These are phyloP conservation scores for Maudiozyma saulgeensis DNA, from an alignment of 805 yeast genomes.

Conservation along the genomic window DNA sequence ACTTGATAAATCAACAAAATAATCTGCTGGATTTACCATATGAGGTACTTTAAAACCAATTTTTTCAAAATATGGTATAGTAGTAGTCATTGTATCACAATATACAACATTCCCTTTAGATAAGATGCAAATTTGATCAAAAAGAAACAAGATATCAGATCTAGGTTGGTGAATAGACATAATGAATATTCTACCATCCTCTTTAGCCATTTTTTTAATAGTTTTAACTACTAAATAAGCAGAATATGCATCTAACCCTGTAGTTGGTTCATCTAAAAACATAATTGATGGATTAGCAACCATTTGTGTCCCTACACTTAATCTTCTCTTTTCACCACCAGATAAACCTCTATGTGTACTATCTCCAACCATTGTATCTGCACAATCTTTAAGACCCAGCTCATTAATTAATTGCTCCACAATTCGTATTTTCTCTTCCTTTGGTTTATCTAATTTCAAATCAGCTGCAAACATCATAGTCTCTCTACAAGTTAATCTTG, in stretches of 20 bases:
- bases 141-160: conserved; percentile 57
- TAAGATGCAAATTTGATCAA: conserved; percentile 59
- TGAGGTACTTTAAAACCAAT: conserved; percentile 39
- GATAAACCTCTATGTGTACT: conserved; percentile 51
- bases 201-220: conserved; percentile 44
- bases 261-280: conserved; percentile 81
- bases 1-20: conserved; percentile 46
- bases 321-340: conserved; percentile 77
- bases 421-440: conserved; percentile 36
- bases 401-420: conserved; percentile 54
- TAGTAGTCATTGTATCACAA: conserved; percentile 37
- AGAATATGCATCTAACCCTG: conserved; percentile 74
- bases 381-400: conserved; percentile 56
- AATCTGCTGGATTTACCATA: conserved; percentile 54
- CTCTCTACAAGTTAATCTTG: conserved; percentile 65
- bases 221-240: conserved; percentile 57
- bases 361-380: conserved; percentile 50
- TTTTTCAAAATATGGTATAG: conserved; percentile 40
- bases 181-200: conserved; percentile 59
- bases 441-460: conserved; percentile 44
- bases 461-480: conserved; percentile 64
- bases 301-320: conserved; percentile 70
- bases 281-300: conserved; percentile 66
- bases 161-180: conserved; percentile 81
- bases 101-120: conserved; percentile 52